Evolutionary conservation across 805 yeast species (phyloP).

Genomic region (Kuraishia hungarica): DNA sequence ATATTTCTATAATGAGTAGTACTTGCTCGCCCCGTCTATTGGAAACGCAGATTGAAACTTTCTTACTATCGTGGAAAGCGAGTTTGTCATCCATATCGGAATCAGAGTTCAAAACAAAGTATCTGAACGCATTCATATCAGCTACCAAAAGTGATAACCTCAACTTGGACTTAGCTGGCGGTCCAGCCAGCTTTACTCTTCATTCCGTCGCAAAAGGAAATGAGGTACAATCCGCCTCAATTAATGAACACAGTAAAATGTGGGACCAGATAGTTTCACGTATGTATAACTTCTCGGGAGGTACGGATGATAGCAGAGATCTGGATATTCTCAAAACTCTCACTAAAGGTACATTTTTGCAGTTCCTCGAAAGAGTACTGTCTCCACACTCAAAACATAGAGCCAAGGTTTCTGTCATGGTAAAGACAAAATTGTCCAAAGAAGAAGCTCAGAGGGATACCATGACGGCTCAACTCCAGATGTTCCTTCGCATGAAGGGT

Average conservation of each 20-base stretch:
- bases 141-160: constrained; percentile 10
- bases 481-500: constrained; percentile 38
- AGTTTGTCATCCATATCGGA: constrained; percentile 20
- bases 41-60: constrained; percentile 37
- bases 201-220: constrained; percentile 14
- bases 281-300: constrained; percentile 16
- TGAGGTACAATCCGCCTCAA: constrained; percentile 9
- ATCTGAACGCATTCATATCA: constrained; percentile 29
- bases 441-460: constrained; percentile 26
- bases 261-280: constrained; percentile 41
- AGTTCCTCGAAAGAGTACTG: constrained; percentile 25
- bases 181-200: constrained; percentile 16
- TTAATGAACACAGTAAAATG: constrained; percentile 34
- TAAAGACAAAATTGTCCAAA: constrained; percentile 26
- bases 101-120: constrained; percentile 23
- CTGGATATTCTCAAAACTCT: constrained; percentile 19
- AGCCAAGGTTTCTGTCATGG: constrained; percentile 33
- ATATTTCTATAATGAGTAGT: constrained; percentile 48
- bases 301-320: constrained; percentile 27
- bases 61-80: constrained; percentile 31
- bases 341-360: constrained; percentile 21
- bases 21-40: constrained; percentile 30
- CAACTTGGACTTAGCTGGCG: constrained; percentile 9
- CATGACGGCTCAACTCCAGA: constrained; percentile 30
- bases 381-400: constrained; percentile 27